Conservation (phyloP, 352 stramenopile species). For the Globisporangium splendens region DNA sequence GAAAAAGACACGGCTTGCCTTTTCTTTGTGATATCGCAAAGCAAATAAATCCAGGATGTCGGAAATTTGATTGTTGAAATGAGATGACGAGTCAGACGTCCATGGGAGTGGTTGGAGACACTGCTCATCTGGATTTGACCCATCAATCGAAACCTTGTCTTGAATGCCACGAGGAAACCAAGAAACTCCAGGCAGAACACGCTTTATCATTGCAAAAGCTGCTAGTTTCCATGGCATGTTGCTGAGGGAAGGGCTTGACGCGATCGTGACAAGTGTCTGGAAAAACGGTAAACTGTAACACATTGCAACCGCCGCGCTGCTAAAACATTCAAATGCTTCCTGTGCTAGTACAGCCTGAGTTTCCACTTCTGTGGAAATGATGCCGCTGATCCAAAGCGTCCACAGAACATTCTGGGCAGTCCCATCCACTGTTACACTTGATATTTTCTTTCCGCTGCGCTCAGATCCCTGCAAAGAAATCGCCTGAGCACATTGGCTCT, state of each 20-base stretch:
- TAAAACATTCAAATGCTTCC: not conserved
- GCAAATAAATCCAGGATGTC: constrained; percentile 28
- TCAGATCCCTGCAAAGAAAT: not conserved
- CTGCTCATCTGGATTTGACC: not conserved
- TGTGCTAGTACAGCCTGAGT: not conserved
- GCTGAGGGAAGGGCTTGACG: constrained; percentile 2
- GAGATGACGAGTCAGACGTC: constrained; percentile 2
- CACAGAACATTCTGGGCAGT: constrained; percentile 16
- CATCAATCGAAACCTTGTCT: no score
- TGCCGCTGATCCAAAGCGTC: constrained; percentile 27
- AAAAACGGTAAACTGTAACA: constrained; percentile 28
- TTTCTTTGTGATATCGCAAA: constrained; percentile 30
- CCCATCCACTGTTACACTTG: not conserved
- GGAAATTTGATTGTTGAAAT: constrained; percentile 15
- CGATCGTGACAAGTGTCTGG: constrained; percentile 22
- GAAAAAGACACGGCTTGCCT: constrained; percentile 21
- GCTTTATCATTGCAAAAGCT: constrained; percentile 24
- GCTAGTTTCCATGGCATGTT: constrained; percentile 27
- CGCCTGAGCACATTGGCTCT: constrained; percentile 1
- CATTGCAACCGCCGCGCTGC: not conserved
- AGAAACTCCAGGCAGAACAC: constrained; percentile 3
- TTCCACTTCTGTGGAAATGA: constrained; percentile 19
- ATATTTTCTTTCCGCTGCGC: not conserved
- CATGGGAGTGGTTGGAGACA: not conserved
- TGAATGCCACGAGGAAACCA: not conserved